Conservation (phyloP, 768 basidiomycete species). For the Mycena capillaripes region DNA sequence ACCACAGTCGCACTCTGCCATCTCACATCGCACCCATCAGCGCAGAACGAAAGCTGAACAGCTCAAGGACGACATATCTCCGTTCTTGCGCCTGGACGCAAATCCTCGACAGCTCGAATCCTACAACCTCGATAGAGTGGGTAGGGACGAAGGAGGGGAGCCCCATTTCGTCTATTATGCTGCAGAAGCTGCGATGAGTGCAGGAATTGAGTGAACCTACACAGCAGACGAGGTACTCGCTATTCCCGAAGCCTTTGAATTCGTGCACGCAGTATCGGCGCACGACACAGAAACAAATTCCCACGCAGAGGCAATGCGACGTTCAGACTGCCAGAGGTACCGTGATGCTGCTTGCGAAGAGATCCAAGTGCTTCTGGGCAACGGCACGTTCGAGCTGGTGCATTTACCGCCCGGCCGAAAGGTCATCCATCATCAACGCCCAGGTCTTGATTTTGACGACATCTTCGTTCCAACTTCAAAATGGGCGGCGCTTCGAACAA, state of each 20-base stretch:
- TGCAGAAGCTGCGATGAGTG: not conserved
- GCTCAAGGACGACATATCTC: slow-evolving; percentile 9
- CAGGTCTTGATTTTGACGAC: slow-evolving; percentile 39
- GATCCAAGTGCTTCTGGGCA: slow-evolving; percentile 40
- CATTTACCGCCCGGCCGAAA: slow-evolving; percentile 45
- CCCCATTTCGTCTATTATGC: not conserved
- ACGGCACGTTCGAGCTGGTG: slow-evolving; percentile 53
- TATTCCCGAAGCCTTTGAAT: slow-evolving; percentile 6
- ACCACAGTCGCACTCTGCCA: not conserved
- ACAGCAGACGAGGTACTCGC: not conserved
- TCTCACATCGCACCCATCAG: not conserved
- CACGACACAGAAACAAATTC: slow-evolving; percentile 33
- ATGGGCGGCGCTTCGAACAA: slow-evolving; percentile 39
- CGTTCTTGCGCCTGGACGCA: not conserved
- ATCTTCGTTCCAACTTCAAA: slow-evolving; percentile 40
- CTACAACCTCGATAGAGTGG: not conserved
- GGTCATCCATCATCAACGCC: slow-evolving; percentile 45
- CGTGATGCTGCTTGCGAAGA: slow-evolving; percentile 46
- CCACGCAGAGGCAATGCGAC: slow-evolving; percentile 39
- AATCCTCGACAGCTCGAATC: not conserved
- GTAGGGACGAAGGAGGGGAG: not conserved
- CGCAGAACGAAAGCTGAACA: slow-evolving; percentile 3
- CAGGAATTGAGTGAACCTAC: slow-evolving; percentile 15
- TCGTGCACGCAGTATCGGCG: slow-evolving; percentile 4
- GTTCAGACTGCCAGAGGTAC: slow-evolving; percentile 37